These are phyloP conservation scores for Coemansia sp. DNA, from an alignment of 371 early-diverging fungal species.

Conservation along the genomic window DNA sequence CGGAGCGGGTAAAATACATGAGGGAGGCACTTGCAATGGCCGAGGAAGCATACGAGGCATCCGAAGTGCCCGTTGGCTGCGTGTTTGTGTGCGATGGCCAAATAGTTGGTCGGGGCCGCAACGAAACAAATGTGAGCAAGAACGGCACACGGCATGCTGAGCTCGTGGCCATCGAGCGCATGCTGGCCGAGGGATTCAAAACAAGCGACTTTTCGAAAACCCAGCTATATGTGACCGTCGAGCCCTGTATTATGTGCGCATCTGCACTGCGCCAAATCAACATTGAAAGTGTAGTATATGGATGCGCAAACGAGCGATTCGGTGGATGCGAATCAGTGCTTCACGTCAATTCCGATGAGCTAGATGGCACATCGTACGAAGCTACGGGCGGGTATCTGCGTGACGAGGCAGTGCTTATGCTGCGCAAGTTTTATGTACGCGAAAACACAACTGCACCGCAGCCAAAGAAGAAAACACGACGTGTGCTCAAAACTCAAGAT, in stretches of 20 bases:
- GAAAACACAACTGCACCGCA: constrained; percentile 87
- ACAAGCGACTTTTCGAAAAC: constrained; percentile 58
- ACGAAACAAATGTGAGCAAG: constrained; percentile 80
- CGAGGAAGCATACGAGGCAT: constrained; percentile 76
- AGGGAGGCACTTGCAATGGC: constrained; percentile 58
- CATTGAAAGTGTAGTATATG: constrained; percentile 81
- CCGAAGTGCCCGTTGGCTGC: constrained; percentile 99
- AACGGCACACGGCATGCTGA: constrained; percentile 95
- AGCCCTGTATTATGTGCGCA: constrained; percentile 99
- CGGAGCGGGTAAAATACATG: constrained; percentile 21
- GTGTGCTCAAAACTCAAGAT: constrained; percentile 70
- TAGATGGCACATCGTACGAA: constrained; percentile 53
- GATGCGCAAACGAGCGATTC: constrained; percentile 92
- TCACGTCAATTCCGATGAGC: constrained; percentile 67
- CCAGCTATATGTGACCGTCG: constrained; percentile 95
- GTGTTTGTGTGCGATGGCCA: constrained; percentile 77
- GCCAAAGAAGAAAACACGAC: constrained; percentile 81
- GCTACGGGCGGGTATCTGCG: constrained; percentile 70
- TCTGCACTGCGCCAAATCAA: constrained; percentile 79
- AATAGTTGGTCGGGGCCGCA: constrained; percentile 75
- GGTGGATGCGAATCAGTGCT: constrained; percentile 94
- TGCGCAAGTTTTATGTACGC: constrained; percentile 87
- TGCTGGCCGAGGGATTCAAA: constrained; percentile 53
- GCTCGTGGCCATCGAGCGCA: constrained; percentile 82
- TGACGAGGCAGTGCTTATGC: constrained; percentile 82